Evolutionary conservation across 1,284 basidiomycete genomes (phyloP), one percentile per base, ranked within the genome.

Genomic region (Puccinia coronata): DNA sequence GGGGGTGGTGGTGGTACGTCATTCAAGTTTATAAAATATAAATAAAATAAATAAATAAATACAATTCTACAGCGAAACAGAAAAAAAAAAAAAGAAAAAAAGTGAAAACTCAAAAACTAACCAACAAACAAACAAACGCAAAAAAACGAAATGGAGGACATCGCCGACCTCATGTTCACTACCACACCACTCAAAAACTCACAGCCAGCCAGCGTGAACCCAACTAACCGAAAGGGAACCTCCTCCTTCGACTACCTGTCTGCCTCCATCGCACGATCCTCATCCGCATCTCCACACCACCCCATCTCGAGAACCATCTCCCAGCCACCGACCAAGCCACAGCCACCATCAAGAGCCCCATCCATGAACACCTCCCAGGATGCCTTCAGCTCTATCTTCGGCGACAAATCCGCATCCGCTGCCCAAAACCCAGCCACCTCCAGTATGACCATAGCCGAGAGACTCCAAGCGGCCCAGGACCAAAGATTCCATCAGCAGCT

Each of bases 361-460:
- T 41, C 25, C 0, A 53, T 31, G 20, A 49, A 70, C 11, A 31
- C 25, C 2, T 1, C 41, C 1, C 41, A 70, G 28, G 76, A 79
- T 70, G 76, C 76, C 51, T 79, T 79, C 41, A 70, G 67, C 55
- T 79, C 76, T 31, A 49, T 79, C 51, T 79, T 79, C n/a, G 76
- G 51, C 34, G 47, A 53, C 25, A 36, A 34, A 51, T 36, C 63
- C 20, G 36, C 59, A 36, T 69, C 1, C 12, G 25, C 59, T 39
- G 34, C 59, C 28, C 61, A 67, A 34, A 77, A 63, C 25, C 39
- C 75, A 16, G 61, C 25, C 61, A 39, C 41, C 47, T 49, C 63
- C 2, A 63, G 25, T 18, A 77, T 77, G 75, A 65, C 75, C 8
- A 77, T 77, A 20, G 61, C 75, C 25, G 43, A 77, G 61, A 65